phyloP scores from a whole-genome alignment of 1,284 basidiomycete genomes.

The Boletus sp. region DNA sequence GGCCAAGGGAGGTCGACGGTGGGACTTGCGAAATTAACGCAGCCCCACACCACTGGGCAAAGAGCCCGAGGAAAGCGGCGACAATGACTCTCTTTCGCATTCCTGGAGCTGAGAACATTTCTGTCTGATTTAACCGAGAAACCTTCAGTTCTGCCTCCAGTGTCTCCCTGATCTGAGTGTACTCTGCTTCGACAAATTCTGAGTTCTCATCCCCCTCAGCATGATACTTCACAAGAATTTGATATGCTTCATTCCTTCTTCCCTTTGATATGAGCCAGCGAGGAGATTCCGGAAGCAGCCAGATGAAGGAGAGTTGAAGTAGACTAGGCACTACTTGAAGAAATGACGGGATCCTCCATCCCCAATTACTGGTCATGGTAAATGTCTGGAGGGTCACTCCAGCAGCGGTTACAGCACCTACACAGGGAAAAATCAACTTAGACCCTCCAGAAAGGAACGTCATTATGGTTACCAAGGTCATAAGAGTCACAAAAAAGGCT shows the following conservation, averaged over 20 bases:
- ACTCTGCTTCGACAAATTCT: slow-evolving; percentile 9
- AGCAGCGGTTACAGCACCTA: slow-evolving; percentile 19
- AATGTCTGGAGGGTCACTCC: slow-evolving; percentile 52
- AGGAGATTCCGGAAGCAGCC: slow-evolving; percentile 47
- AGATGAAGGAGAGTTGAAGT: slow-evolving; percentile 32
- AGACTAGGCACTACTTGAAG: slow-evolving; percentile 42
- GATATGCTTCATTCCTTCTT: neutral
- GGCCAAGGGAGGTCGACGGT: too few species aligned
- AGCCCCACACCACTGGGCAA: slow-evolving; percentile 47
- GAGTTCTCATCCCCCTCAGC: neutral
- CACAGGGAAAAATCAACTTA: neutral
- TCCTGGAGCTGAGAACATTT: slow-evolving; percentile 1
- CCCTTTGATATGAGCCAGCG: slow-evolving; percentile 45
- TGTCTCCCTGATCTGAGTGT: slow-evolving; percentile 34
- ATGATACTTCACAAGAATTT: slow-evolving; percentile 1
- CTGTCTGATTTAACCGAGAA: neutral
- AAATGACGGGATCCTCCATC: slow-evolving; percentile 25
- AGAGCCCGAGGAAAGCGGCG: slow-evolving; percentile 43
- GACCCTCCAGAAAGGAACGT: neutral
- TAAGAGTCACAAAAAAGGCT: slow-evolving; percentile 16
- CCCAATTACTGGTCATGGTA: slow-evolving; percentile 51
- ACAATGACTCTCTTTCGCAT: slow-evolving; percentile 13
- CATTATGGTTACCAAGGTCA: slow-evolving; percentile 11
- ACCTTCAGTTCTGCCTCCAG: slow-evolving; percentile 8
- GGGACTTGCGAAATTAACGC: slow-evolving; percentile 8